A percentile compares a stretch with the other conserved stretches of the same genome.
Evolutionary conservation across 352 stramenopile genomes (phyloP).

Genomic region (Phytophthora rubi): DNA sequence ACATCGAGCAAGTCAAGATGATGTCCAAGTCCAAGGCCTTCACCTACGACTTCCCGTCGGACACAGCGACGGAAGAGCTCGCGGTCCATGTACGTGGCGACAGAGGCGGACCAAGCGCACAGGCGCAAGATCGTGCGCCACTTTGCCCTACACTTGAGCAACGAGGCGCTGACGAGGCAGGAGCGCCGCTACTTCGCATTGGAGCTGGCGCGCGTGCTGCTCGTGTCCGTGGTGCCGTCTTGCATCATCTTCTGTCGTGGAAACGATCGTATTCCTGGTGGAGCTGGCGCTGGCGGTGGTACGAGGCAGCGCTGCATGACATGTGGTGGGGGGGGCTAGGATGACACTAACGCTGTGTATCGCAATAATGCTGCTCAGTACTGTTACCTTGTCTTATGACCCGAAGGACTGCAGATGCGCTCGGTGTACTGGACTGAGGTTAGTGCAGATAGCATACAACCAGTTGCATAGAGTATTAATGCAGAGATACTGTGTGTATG

Average conservation of each 20-base stretch:
- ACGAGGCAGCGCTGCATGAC: slow-evolving; percentile 11
- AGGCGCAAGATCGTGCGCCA: slow-evolving; percentile 75
- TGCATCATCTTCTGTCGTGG: slow-evolving; percentile 56
- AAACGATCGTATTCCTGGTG: slow-evolving; percentile 67
- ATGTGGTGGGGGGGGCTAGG: neutral
- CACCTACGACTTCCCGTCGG: neutral
- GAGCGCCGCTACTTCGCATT: slow-evolving; percentile 67
- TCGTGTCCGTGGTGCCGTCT: slow-evolving; percentile 64
- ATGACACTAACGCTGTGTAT: slow-evolving; percentile 23
- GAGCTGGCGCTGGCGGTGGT: slow-evolving; percentile 62
- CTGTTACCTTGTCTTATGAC: slow-evolving; percentile 72
- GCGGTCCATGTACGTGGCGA: slow-evolving; percentile 36
- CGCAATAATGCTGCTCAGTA: slow-evolving; percentile 44
- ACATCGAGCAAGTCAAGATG: too few relatives aligned
- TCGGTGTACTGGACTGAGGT: slow-evolving; percentile 83
- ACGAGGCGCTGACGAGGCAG: slow-evolving; percentile 54
- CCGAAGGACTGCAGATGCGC: slow-evolving; percentile 69
- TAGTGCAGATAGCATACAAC: neutral
- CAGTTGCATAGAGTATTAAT: neutral
- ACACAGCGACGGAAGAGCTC: neutral
- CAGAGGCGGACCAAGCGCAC: slow-evolving; percentile 53
- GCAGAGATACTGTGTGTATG: neutral
- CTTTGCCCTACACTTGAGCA: slow-evolving; percentile 72
- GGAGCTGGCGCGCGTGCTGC: slow-evolving; percentile 51
- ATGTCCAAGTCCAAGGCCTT: too few relatives aligned